Conservation (phyloP, 257 asterid species). For the Petunia axillaris region DNA sequence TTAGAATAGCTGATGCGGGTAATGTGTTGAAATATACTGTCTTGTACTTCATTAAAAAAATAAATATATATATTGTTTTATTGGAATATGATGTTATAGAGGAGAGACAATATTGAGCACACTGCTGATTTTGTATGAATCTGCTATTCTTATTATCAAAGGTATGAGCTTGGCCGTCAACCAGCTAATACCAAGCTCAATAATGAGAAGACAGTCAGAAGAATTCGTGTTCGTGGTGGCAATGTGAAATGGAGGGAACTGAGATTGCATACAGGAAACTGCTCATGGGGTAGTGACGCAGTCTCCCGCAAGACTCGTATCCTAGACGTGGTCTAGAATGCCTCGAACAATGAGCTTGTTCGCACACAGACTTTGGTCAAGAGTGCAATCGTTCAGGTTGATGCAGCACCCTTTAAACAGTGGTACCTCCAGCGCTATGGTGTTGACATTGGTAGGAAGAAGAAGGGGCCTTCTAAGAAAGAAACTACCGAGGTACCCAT, state of each 20-base stretch:
- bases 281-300: slow-evolving; percentile 57
- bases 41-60: no score
- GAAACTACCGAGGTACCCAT: slow-evolving; percentile 44
- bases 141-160: slow-evolving; percentile 1
- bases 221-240: slow-evolving; percentile 56
- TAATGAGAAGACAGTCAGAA: slow-evolving; percentile 41
- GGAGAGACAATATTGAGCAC: background rate
- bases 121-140: background rate
- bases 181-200: slow-evolving; percentile 50
- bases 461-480: slow-evolving; percentile 39
- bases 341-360: slow-evolving; percentile 57
- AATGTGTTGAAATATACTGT: background rate
- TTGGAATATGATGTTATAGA: background rate
- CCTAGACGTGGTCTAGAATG: slow-evolving; percentile 47
- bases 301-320: slow-evolving; percentile 49
- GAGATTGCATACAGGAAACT: slow-evolving; percentile 55
- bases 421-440: slow-evolving; percentile 54
- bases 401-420: slow-evolving; percentile 54
- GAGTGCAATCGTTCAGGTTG: slow-evolving; percentile 52
- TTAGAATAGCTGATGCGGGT: background rate
- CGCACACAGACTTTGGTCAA: slow-evolving; percentile 51
- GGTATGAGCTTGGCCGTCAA: slow-evolving; percentile 57
- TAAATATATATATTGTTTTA: background rate
- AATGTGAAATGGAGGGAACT: slow-evolving; percentile 59
- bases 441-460: slow-evolving; percentile 47